Evolutionary conservation across 179 eudicot genomes (phyloP), one percentile per base, ranked within the genome.

Genomic region (Pouteria campechiana): DNA sequence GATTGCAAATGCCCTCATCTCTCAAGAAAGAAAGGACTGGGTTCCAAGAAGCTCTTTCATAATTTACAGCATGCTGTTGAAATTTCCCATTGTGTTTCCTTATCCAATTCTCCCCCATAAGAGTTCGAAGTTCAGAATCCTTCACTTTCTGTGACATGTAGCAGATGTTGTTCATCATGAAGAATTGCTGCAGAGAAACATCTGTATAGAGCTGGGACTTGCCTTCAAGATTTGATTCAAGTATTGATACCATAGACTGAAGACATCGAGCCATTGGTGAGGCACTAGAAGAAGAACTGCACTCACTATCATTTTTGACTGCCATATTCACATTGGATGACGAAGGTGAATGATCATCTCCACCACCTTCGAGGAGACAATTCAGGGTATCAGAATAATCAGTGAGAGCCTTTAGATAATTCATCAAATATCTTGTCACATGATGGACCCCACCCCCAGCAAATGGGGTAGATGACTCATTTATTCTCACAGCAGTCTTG

Each of bases 21-120:
- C 32, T 67, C 6, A 75, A 46, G 14, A 67, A 52, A 2, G 63
- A 54, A 23, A 75, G 78, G 34, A 75, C 60, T 10, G 72, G 64
- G 42, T 72, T 67, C 81, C 81, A 75, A 4, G 81, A 67, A 7
- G 81, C 68, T 33, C 78, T 27, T 63, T 75, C 72, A 33, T 67
- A 75, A 37, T 24, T 64, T 78, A 75, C 67, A 0, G 74, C 81
- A 2, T 67, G 54, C 48, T 71, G 74, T 25, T 75, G 81, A 38
- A 71, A 63, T 23, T 71, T 67, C 74, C 78, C 33, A 25, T 64
- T 75, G 34, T 52, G 78, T 53, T 67, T 71, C 27, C 72, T 57
- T 22, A 71, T 71, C 78, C 77, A 75, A 9, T 64, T 69, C 15
- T 75, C 81, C 3, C 78, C 78, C 15, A 75, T 42, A 6, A 67